Evolutionary conservation across 1,284 basidiomycete genomes (phyloP).

Genomic region (Cryptococcus amylolentus): DNA sequence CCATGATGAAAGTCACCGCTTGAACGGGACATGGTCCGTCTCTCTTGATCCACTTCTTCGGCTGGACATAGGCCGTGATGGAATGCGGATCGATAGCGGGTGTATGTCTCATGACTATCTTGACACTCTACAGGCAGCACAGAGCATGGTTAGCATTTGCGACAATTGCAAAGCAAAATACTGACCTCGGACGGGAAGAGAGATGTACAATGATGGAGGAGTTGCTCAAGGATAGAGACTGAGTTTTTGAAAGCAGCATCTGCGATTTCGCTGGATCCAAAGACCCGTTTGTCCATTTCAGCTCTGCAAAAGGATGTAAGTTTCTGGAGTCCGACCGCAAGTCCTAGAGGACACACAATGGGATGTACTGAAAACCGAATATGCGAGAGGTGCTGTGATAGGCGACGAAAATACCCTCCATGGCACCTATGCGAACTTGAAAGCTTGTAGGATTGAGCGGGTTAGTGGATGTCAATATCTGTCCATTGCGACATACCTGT

Average conservation of each 20-base stretch:
- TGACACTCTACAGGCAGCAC: conserved; percentile 8
- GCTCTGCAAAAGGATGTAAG: conserved; percentile 34
- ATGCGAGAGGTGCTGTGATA: conserved; percentile 88
- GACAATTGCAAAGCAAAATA: conserved; percentile 53
- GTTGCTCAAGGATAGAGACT: conserved; percentile 66
- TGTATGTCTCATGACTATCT: conserved; percentile 56
- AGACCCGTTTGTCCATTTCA: conserved; percentile 83
- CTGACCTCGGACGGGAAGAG: conserved; percentile 18
- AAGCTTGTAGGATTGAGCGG: conserved; percentile 56
- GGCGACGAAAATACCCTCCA: conserved; percentile 94
- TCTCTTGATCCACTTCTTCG: conserved; percentile 53
- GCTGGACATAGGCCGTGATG: conserved; percentile 66
- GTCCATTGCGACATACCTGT: conserved; percentile 58
- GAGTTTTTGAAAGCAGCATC: conserved; percentile 74
- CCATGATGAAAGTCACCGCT: conserved; percentile 51
- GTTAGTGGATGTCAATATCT: not conserved
- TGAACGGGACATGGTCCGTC: conserved; percentile 47
- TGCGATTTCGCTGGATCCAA: conserved; percentile 63
- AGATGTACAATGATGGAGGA: conserved; percentile 60
- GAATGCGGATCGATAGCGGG: conserved; percentile 54
- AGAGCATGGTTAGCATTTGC: not conserved
- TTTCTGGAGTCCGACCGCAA: not conserved
- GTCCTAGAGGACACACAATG: conserved; percentile 52
- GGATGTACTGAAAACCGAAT: conserved; percentile 93
- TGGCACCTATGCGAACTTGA: conserved; percentile 92